These are phyloP conservation scores for Globisporangium radiosum DNA, from an alignment of 352 stramenopile genomes.

Conservation along the genomic window DNA sequence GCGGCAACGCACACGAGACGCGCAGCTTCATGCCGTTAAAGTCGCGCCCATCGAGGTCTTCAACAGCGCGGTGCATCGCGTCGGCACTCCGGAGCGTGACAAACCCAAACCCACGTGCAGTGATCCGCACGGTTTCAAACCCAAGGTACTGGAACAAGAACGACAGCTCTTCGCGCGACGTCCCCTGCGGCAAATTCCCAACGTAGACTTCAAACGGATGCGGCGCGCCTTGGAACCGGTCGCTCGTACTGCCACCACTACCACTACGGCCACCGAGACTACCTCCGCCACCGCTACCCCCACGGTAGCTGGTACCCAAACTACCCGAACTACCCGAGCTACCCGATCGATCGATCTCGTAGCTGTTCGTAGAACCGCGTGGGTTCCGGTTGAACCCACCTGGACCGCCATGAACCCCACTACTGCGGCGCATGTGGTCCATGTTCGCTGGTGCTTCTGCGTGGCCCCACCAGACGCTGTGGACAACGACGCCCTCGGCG, in stretches of 20 bases:
- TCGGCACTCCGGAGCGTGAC: conserved; percentile 71
- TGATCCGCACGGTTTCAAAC: conserved; percentile 83
- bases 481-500: conserved; percentile 61
- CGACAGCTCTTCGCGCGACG: conserved; percentile 68
- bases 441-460: conserved; percentile 64
- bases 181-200: conserved; percentile 74
- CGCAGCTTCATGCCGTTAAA: conserved; percentile 77
- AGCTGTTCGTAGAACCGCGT: conserved; percentile 11
- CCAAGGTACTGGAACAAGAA: conserved; percentile 79
- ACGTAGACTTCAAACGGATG: conserved; percentile 81
- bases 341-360: conserved; percentile 32
- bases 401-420: conserved; percentile 19
- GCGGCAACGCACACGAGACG: conserved; percentile 51
- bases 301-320: conserved; percentile 5
- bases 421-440: conserved; percentile 37
- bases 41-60: conserved; percentile 72
- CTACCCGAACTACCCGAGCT: not conserved
- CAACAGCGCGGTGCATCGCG: conserved; percentile 73
- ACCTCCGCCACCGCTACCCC: conserved; percentile 18
- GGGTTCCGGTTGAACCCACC: conserved; percentile 15
- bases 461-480: conserved; percentile 83
- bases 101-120: conserved; percentile 73
- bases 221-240: conserved; percentile 38
- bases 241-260: conserved; percentile 14
- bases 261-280: conserved; percentile 21